phyloP scores from a whole-genome alignment of 345 rosid genomes.

The Turnera subulata region DNA sequence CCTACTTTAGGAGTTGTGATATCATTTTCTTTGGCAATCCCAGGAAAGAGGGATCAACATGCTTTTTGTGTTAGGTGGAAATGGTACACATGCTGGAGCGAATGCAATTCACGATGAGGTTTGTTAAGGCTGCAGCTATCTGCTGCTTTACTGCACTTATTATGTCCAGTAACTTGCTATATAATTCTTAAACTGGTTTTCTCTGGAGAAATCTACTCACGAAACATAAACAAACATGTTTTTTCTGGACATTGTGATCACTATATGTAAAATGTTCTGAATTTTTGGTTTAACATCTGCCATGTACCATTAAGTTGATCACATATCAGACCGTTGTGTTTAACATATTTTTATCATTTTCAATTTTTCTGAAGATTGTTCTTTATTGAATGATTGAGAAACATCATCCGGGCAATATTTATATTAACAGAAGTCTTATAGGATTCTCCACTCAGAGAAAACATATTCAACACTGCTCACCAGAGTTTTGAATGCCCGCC shows the following conservation, averaged over 20 bases:
- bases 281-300: too few relatives aligned
- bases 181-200: background rate
- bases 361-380: background rate
- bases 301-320: too few relatives aligned
- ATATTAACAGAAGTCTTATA: background rate
- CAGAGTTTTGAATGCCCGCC: background rate
- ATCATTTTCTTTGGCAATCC: slow-evolving; percentile 17
- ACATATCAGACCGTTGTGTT: background rate
- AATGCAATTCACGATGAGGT: slow-evolving; percentile 98
- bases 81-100: slow-evolving; percentile 99
- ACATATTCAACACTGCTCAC: background rate
- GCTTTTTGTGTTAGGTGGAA: slow-evolving; percentile 97
- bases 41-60: slow-evolving; percentile 98
- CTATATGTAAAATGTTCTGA: too few relatives aligned
- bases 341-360: background rate
- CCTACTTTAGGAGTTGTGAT: background rate
- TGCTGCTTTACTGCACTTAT: background rate
- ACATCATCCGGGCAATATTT: too few relatives aligned
- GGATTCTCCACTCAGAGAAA: background rate
- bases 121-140: slow-evolving; percentile 1
- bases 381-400: background rate
- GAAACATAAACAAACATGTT: too few relatives aligned
- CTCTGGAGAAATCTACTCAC: background rate
- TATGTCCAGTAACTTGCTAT: background rate
- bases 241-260: too few relatives aligned